phyloP scores from a whole-genome alignment of 106 monocot genomes.

The Phalaenopsis equestris region DNA sequence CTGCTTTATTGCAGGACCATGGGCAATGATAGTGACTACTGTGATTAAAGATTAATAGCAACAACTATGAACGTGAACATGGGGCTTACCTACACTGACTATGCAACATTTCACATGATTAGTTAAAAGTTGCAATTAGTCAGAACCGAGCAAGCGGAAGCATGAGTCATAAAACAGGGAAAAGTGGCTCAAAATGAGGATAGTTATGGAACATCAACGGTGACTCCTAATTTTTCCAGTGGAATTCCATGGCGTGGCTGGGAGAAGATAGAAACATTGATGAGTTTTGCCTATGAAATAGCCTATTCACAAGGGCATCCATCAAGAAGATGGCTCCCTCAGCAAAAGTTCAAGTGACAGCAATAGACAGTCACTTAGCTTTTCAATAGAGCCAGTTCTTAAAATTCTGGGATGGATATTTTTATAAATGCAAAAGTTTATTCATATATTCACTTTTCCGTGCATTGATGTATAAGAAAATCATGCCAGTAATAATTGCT shows the following conservation, averaged over 20 bases:
- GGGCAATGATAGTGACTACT: slow-evolving; percentile 11
- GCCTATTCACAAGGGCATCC: slow-evolving; percentile 1
- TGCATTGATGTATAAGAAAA: slow-evolving; percentile 3
- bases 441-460: background rate
- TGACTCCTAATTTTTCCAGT: no score
- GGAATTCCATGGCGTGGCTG: background rate
- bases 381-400: background rate
- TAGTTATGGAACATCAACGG: background rate
- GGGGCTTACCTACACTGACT: background rate
- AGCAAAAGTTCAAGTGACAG: slow-evolving; percentile 13
- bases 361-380: background rate
- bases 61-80: slow-evolving; percentile 11
- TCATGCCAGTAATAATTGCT: background rate
- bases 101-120: background rate
- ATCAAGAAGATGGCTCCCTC: slow-evolving; percentile 12
- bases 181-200: background rate
- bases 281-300: slow-evolving; percentile 1
- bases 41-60: background rate
- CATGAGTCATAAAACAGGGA: background rate
- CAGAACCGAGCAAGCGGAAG: background rate
- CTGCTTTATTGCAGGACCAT: background rate
- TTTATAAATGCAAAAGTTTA: background rate
- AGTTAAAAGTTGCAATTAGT: background rate
- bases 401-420: background rate
- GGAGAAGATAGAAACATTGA: slow-evolving; percentile 9